Conservation (phyloP, 1,284 basidiomycete genomes). For the Marasmius tenuissimus region DNA sequence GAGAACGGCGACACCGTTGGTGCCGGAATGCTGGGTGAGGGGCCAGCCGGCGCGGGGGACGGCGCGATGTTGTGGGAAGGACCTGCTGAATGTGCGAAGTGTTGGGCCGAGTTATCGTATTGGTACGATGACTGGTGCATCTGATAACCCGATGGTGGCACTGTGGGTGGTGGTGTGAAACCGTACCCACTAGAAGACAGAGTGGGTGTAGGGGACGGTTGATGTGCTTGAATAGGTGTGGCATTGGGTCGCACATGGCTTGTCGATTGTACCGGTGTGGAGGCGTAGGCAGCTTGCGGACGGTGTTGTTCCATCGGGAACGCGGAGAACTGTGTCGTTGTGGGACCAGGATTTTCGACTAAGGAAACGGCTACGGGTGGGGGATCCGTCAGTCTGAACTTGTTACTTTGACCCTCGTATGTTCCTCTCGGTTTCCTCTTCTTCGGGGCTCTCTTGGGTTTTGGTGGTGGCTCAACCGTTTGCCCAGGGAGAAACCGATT, state of each 20-base stretch:
- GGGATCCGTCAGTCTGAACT: not conserved
- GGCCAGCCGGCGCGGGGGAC: too few relatives aligned
- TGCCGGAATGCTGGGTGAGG: too few relatives aligned
- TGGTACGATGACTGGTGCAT: not conserved
- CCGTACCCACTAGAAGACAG: not conserved
- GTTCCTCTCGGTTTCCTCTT: constrained; percentile 19
- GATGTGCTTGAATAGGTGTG: not conserved
- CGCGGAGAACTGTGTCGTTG: not conserved
- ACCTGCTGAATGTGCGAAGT: too few relatives aligned
- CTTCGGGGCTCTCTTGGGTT: constrained; percentile 26
- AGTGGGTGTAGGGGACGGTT: not conserved
- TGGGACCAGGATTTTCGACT: not conserved
- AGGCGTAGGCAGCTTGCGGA: not conserved
- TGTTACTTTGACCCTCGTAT: constrained; percentile 14
- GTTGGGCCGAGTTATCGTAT: not conserved
- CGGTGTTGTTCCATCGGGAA: not conserved
- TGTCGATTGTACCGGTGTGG: not conserved
- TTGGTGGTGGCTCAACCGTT: constrained; percentile 14
- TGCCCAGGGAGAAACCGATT: constrained; percentile 53
- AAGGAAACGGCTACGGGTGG: not conserved
- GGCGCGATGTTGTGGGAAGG: too few relatives aligned
- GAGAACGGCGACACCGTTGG: too few relatives aligned
- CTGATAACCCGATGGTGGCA: not conserved
- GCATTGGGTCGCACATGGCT: not conserved
- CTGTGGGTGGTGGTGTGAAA: not conserved